phyloP scores from a whole-genome alignment of 441 rosid genomes.

The Adansonia grandidieri region DNA sequence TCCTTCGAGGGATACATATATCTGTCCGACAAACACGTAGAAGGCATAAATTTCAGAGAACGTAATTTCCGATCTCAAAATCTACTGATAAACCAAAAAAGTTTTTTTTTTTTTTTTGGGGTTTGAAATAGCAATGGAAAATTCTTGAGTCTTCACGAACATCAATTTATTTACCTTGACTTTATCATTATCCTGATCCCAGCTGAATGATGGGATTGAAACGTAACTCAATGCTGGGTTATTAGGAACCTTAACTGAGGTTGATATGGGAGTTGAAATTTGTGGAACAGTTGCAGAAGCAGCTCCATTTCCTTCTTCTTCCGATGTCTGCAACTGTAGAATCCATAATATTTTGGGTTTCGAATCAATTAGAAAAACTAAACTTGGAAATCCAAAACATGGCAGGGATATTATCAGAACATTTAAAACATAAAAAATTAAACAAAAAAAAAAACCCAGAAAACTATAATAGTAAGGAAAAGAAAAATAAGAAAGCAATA shows the following conservation, averaged over 20 bases:
- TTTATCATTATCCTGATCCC: constrained; percentile 95
- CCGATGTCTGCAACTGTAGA: constrained; percentile 45
- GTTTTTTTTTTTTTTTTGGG: no score
- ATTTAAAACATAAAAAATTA: background rate
- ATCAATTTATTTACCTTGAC: constrained; percentile 62
- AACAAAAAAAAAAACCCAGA: background rate
- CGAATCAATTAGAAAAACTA: background rate
- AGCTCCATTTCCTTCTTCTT: constrained; percentile 31
- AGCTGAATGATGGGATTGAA: constrained; percentile 75
- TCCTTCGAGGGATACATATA: constrained; percentile 80
- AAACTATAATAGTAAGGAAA: background rate
- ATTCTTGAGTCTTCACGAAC: background rate
- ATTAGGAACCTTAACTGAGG: constrained; percentile 47
- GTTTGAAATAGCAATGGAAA: background rate
- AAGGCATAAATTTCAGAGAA: background rate
- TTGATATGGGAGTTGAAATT: constrained; percentile 47
- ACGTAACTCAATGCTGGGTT: constrained; percentile 44
- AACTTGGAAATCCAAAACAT: background rate
- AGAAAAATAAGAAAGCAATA: background rate
- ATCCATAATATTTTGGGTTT: background rate
- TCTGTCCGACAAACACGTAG: constrained; percentile 36
- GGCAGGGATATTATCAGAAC: background rate
- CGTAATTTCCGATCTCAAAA: background rate
- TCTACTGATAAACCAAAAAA: background rate
- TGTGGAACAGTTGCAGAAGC: constrained; percentile 32